Conservation (phyloP, 768 basidiomycete species). For the Boletus subcaerulescens region DNA sequence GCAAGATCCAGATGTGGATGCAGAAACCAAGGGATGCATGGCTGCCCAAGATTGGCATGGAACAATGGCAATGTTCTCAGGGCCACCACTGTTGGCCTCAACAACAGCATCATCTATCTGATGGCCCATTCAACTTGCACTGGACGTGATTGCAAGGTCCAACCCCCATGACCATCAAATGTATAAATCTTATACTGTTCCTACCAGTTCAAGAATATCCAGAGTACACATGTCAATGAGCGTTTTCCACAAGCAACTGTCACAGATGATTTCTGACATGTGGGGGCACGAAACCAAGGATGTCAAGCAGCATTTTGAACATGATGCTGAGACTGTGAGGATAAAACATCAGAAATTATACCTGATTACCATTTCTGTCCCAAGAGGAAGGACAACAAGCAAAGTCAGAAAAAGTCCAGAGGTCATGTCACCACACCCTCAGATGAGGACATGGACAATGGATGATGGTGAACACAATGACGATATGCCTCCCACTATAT, state of each 20-base stretch:
- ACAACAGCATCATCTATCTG: slow-evolving; percentile 57
- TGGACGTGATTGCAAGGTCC: slow-evolving; percentile 16
- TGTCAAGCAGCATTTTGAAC: too few relatives aligned
- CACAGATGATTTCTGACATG: too few relatives aligned
- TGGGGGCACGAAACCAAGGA: too few relatives aligned
- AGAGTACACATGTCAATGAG: slow-evolving; percentile 23
- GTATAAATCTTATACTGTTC: slow-evolving; percentile 83
- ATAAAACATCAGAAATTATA: slow-evolving; percentile 48
- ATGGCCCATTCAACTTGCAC: slow-evolving; percentile 23
- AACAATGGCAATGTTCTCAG: slow-evolving; percentile 70
- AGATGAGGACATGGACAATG: neutral
- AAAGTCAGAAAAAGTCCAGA: slow-evolving; percentile 25
- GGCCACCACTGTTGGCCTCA: slow-evolving; percentile 60
- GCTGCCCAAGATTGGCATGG: slow-evolving; percentile 81
- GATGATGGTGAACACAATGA: neutral
- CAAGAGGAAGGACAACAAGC: slow-evolving; percentile 48
- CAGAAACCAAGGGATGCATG: slow-evolving; percentile 42
- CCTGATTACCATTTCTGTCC: slow-evolving; percentile 57
- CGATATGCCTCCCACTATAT: neutral
- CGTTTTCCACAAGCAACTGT: slow-evolving; percentile 55
- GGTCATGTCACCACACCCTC: slow-evolving; percentile 19
- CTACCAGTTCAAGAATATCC: slow-evolving; percentile 39
- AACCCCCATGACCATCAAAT: slow-evolving; percentile 69
- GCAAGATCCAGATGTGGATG: slow-evolving; percentile 2
- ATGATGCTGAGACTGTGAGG: too few relatives aligned